Conservation (phyloP, 305 asterid species). For the Rubia tinctorum region DNA sequence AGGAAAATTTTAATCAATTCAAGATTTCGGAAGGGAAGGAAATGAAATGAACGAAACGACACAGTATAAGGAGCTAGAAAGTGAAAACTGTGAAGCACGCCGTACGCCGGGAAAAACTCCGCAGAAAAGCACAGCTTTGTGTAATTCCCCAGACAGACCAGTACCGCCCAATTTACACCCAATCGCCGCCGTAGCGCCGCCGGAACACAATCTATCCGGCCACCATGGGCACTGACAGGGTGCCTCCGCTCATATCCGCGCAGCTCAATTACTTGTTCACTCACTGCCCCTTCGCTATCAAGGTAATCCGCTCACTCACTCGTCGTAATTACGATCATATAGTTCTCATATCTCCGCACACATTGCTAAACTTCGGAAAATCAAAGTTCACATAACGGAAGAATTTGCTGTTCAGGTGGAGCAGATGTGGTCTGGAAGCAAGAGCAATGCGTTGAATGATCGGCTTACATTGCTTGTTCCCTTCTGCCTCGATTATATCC, state of each 20-base stretch:
- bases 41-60: no score
- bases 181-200: constrained; percentile 7
- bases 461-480: constrained; percentile 84
- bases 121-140: background rate
- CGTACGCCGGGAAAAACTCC: background rate
- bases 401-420: no score
- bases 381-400: no score
- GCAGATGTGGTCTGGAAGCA: no score
- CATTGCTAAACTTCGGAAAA: no score
- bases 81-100: background rate
- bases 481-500: constrained; percentile 75
- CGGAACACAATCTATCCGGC: constrained; percentile 5
- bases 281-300: constrained; percentile 16
- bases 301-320: no score
- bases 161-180: background rate
- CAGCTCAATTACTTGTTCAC: constrained; percentile 67
- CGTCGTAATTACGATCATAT: no score
- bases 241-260: constrained; percentile 81
- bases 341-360: no score
- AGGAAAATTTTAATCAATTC: no score
- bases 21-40: no score
- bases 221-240: constrained; percentile 64
- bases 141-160: background rate
- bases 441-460: constrained; percentile 40
- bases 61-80: no score